Conservation (phyloP, 176 grass and related monocot species). For the Phoenix roebelenii region DNA sequence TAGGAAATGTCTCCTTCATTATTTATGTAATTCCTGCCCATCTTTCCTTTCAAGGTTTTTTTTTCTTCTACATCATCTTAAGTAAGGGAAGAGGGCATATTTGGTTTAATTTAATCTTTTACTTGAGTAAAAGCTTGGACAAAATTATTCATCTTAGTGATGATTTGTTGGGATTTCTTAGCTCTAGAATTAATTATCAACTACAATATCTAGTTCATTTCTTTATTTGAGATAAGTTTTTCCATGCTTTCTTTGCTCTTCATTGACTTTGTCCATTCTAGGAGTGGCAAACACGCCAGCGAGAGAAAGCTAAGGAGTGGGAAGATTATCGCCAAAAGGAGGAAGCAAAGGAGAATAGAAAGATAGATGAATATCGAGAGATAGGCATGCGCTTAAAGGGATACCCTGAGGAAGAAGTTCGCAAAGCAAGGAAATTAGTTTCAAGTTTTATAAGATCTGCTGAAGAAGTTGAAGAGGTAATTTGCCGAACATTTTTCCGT, state of each 20-base stretch:
- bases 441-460: conserved; percentile 79
- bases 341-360: conserved; percentile 61
- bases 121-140: too few relatives aligned
- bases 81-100: too few relatives aligned
- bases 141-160: too few relatives aligned
- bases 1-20: too few relatives aligned
- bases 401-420: conserved; percentile 86
- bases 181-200: too few relatives aligned
- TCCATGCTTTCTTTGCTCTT: background rate
- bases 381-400: conserved; percentile 86
- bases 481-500: background rate
- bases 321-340: conserved; percentile 77
- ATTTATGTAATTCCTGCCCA: too few relatives aligned
- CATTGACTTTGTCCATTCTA: conserved; percentile 16
- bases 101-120: too few relatives aligned
- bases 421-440: conserved; percentile 78
- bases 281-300: conserved; percentile 76
- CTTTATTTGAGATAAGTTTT: background rate
- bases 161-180: too few relatives aligned
- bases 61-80: too few relatives aligned
- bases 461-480: conserved; percentile 83
- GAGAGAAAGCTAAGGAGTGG: conserved; percentile 78
- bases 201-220: too few relatives aligned
- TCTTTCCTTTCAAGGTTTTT: too few relatives aligned
- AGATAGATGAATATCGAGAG: conserved; percentile 61